Base-by-base conservation (phyloP, 768 basidiomycete genomes). In the Lentinula aciculospora region DNA sequence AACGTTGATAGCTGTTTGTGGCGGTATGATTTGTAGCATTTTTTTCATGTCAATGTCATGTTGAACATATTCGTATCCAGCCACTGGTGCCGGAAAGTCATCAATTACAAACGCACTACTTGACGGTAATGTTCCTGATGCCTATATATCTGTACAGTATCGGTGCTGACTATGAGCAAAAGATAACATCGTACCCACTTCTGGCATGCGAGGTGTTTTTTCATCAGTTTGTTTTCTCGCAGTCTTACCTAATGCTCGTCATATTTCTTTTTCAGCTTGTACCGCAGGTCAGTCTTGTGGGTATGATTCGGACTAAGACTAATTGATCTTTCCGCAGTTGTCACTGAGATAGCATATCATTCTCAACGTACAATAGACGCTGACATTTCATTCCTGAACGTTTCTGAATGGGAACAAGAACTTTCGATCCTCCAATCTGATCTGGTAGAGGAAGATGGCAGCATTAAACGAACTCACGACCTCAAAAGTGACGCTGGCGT, bases 151-250 rank as follows among this genome's bases (percentile, higher is more conserved):
- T 45, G 9, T 27, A 17, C 4, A 40, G 37, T 21, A 34, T 15
- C 27, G 19, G 45, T 51, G 62, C 7, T 44, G 42, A 44, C 5
- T 10, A 21, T 13, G 60, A 12, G 21, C 5, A 15, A 7, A 37
- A 82, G 83, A 84, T 62, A 83, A 81, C 59, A 76, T 85, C 49
- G 83, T 86, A 13, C 84, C 84, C 4, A 85, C 84, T 4, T 84
- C 81, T 59, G 83, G 84, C 25, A 85, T 85, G 83, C 74, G 81
- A 61, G 82, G 83, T 83, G 58, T 29, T 63, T 63, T 25, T 17
- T 15, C 28, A 58, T n/a, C n/a, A n/a, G n/a, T n/a, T n/a, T n/a
- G n/a, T n/a, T n/a, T n/a, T n/a, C n/a, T n/a, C n/a, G n/a, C n/a
- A 10, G 50, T 32, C 47, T 57, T 7, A 17, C 36, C 29, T 28